Evolutionary conservation across 352 stramenopile species (phyloP), one percentile per base, ranked within the genome.

Genomic region (Plasmopara halstedii): DNA sequence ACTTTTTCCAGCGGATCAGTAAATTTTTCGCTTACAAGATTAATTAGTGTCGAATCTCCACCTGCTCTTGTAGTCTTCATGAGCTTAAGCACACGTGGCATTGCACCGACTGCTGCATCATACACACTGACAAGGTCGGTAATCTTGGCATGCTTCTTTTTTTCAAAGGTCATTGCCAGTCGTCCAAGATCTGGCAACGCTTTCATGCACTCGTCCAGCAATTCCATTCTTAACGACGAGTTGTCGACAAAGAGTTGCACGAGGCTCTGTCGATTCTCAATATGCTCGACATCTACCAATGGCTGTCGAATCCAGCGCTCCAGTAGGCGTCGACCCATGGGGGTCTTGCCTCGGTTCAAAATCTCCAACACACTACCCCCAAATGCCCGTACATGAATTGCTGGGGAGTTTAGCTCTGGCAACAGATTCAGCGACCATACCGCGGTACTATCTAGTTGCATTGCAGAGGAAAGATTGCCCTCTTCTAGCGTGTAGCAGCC

Each of bases 231-330:
- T 18, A 94, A 50, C 0, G 75, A 83, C 10, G 74, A 60, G 11
- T 97, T 76, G 34, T 98, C 73, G 13, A 98, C 77, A 58, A 99
- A 95, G 18, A 85, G 60, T 32, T 88, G 76, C 5, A 99, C 94
- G 10, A 96, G 56, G 46, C 95, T 79, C 51, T 98, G 93, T 22
- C 96, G 82, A 20, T 60, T 60, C 17, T 76, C 48, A 52, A 99
- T 98, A 14, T 73, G 54, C 7, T 64, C 51, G 1, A 94, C 57
- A 49, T 98, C 70, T 0, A 97, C 58, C 17, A 99, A 73, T 17
- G 97, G 97, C 67, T 99, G 95, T 36, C 94, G 75, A 40, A 99
- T 87, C 96, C 96, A 99, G n/a, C 92, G 73, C 63, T 98, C 85
- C 19, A 99, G 72, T 18, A 97, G 59, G 0, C 87, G 72, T 44